These are phyloP conservation scores for Amaranthus cruentus DNA, from an alignment of 148 eudicot genomes.

Conservation along the genomic window DNA sequence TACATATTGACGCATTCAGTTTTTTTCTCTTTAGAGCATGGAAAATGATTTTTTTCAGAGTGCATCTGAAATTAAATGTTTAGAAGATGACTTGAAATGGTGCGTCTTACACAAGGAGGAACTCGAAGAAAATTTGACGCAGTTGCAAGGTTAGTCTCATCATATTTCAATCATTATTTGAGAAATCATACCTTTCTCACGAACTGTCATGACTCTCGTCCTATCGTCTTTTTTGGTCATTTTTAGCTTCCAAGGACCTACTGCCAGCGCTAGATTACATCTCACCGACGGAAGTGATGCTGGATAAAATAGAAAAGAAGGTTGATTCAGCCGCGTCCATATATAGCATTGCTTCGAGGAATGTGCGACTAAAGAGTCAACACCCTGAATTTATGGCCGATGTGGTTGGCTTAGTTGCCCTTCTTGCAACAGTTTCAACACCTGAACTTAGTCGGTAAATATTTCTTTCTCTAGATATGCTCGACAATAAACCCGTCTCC, in stretches of 20 bases:
- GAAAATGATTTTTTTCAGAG: constrained; percentile 20
- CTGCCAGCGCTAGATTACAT: constrained; percentile 2
- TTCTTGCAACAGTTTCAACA: constrained; percentile 43
- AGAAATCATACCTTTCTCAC: not conserved
- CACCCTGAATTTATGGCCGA: constrained; percentile 18
- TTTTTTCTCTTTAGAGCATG: constrained; percentile 34
- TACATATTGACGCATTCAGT: too few species aligned
- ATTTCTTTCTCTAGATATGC: not conserved
- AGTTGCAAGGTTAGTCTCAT: constrained; percentile 38
- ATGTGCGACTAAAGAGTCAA: constrained; percentile 2
- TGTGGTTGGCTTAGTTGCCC: constrained; percentile 58
- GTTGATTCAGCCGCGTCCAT: constrained; percentile 43
- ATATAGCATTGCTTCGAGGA: constrained; percentile 30
- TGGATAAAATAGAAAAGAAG: constrained; percentile 32
- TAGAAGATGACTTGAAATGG: constrained; percentile 23
- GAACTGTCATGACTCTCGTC: not conserved
- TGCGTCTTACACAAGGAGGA: constrained; percentile 3
- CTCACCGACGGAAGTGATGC: constrained; percentile 27
- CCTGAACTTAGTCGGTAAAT: constrained; percentile 51
- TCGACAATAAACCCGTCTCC: not conserved
- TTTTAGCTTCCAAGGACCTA: constrained; percentile 28
- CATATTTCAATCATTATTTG: not conserved
- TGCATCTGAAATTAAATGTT: constrained; percentile 14
- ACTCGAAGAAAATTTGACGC: constrained; percentile 22
- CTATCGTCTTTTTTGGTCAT: not conserved